Base-by-base conservation (phyloP, 208 protist genomes). In the Acanthamoeba royreba region DNA sequence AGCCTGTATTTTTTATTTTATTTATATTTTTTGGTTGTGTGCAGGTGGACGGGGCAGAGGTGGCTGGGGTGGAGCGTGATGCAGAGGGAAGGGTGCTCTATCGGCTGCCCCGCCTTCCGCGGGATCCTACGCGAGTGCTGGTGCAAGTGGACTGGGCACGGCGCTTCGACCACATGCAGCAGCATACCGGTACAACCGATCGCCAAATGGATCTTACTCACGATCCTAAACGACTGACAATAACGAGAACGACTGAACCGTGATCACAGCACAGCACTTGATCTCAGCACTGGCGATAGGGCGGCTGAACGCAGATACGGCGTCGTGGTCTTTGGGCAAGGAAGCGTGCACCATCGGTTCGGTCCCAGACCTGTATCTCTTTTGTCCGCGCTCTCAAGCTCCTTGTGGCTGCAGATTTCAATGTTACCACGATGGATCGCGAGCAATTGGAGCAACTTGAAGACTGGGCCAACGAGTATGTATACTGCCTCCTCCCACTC, bases 151-250 rank as follows among this genome's bases (percentile, higher is more conserved):
- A 98, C 86, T 98, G 97, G 97, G 69, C 43, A 0, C 97, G 98
- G 7, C 97, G 98, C 7, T 79, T 97, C 0, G 98, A 99, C 55
- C 98, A 99, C 96, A 98, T 98, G 97, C 98, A 99, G 95, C 98
- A 98, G 72, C 98, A 99, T 97, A 98, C 97, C 11, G 97, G 96
- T 0, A 19, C 49, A 74, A 8, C 28, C 63, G 8, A 13, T 74
- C 63, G 11, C 22, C 33, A 35, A 9, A 35, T 74, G 19, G 49
- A 55, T 55, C 49, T 25, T 55, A 9, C 19, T 55, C 49, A 55
- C 33, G 4, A 72, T 66, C 58, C n/a, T 69, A 40, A 28, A 38
- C 43, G 22, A 46, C 4, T 46, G 7, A 17, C 3, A 81, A 40
- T 45, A 9, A 9, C 25, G 33, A 40, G 33, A 7, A 40, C n/a